phyloP scores from a whole-genome alignment of 306 rosid genomes.

The Dicorynia guianensis region DNA sequence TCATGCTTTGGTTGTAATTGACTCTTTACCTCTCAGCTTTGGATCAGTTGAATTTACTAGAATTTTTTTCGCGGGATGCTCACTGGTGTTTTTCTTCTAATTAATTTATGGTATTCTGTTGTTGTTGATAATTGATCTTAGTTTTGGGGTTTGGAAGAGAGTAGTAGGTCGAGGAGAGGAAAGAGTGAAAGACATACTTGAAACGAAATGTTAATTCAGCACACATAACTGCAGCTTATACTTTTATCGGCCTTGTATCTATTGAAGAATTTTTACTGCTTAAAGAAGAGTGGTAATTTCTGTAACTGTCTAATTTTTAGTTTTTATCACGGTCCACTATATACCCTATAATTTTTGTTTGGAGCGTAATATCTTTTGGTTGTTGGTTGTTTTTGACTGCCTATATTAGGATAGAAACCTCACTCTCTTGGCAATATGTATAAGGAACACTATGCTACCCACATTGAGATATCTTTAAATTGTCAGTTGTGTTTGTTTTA shows the following conservation, averaged over 20 bases:
- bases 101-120: conserved; percentile 21
- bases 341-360: not conserved
- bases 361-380: not conserved
- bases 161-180: conserved; percentile 1
- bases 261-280: not conserved
- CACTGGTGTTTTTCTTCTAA: not conserved
- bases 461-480: conserved; percentile 38
- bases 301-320: not conserved
- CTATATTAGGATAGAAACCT: not conserved
- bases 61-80: no score
- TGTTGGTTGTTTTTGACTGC: not conserved
- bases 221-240: not conserved
- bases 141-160: conserved; percentile 27
- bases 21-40: not conserved
- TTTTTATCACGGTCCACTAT: conserved; percentile 27
- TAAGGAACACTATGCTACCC: conserved; percentile 24
- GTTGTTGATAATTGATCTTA: not conserved
- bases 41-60: no score
- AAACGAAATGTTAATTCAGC: not conserved
- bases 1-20: conserved; percentile 5
- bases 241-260: not conserved
- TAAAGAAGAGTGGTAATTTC: conserved; percentile 1
- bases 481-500: conserved; percentile 24
- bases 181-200: not conserved
- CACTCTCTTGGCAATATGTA: conserved; percentile 24